A percentile compares a stretch with the other conserved stretches of the same genome.
Conservation (phyloP, 352 stramenopile genomes). For the Globisporangium canariense region DNA sequence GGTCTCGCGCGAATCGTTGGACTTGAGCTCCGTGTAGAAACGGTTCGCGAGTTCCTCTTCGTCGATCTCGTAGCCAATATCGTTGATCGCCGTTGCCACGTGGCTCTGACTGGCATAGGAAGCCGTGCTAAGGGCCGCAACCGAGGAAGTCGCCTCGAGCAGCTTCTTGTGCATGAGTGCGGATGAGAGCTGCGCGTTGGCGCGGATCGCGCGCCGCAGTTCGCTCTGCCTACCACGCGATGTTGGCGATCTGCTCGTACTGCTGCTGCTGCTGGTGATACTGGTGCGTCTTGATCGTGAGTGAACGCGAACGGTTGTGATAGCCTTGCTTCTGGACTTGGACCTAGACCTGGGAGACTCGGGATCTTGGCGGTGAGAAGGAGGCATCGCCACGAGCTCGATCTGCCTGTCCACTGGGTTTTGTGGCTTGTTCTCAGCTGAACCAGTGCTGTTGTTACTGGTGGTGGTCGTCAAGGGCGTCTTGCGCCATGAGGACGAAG, state of each 20-base stretch:
- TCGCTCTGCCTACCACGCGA: not conserved
- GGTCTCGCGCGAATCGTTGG: conserved; percentile 8
- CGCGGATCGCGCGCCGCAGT: not conserved
- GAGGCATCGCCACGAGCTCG: conserved; percentile 7
- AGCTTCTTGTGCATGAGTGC: conserved; percentile 18
- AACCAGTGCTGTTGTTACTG: not conserved
- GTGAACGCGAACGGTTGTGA: not conserved
- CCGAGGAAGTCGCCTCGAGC: not conserved
- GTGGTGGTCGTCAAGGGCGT: not conserved
- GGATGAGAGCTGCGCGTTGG: conserved; percentile 16
- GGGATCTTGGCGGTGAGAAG: not conserved
- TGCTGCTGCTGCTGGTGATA: conserved; percentile 4
- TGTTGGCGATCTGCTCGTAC: not conserved
- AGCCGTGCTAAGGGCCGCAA: not conserved
- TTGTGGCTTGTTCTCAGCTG: not conserved
- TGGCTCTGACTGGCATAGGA: not conserved
- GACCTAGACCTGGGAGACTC: not conserved
- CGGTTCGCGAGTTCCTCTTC: conserved; percentile 8
- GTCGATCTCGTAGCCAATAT: conserved; percentile 13
- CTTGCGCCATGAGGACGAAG: conserved; percentile 8
- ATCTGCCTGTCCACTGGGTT: conserved; percentile 4
- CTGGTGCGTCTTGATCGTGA: conserved; percentile 3
- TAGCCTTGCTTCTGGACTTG: not conserved
- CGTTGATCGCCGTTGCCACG: not conserved
- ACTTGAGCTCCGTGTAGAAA: conserved; percentile 12